Evolutionary conservation across 2,329 filamentous ascomycete species (phyloP).

Genomic region (Zymoseptoria crescenta): DNA sequence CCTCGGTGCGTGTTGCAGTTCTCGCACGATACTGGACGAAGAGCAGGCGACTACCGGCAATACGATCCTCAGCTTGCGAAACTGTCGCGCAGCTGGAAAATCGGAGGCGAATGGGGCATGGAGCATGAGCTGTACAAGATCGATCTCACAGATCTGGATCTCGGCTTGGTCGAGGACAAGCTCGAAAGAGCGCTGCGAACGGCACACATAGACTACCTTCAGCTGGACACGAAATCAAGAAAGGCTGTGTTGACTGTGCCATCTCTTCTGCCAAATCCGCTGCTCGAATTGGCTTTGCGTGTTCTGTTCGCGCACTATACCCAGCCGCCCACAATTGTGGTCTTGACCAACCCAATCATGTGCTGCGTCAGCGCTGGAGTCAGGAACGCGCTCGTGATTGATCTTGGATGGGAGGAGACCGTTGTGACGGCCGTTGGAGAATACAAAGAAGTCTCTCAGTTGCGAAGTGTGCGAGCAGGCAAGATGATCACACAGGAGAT

Average conservation of each 20-base stretch:
- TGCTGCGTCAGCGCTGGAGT: constrained; percentile 70
- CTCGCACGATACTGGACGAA: constrained; percentile 65
- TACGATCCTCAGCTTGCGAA: constrained; percentile 12
- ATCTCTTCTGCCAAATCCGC: constrained; percentile 65
- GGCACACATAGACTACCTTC: constrained; percentile 67
- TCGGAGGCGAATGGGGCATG: constrained; percentile 54
- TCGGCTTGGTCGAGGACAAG: constrained; percentile 77
- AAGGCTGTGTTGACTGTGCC: constrained; percentile 69
- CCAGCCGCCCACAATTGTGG: constrained; percentile 69
- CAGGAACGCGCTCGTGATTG: constrained; percentile 76
- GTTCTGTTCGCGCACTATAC: constrained; percentile 75
- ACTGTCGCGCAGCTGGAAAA: constrained; percentile 28
- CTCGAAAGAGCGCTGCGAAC: constrained; percentile 76
- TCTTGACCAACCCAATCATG: constrained; percentile 71
- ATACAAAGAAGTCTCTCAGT: constrained; percentile 69
- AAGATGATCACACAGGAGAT: constrained; percentile 63
- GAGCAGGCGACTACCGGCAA: constrained; percentile 72
- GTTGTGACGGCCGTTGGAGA: constrained; percentile 81
- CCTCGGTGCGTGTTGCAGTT: constrained; percentile 67
- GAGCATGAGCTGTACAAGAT: constrained; percentile 69
- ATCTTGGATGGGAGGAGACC: constrained; percentile 90
- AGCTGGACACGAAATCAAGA: constrained; percentile 62
- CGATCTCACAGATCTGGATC: constrained; percentile 64
- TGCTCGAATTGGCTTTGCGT: constrained; percentile 68
- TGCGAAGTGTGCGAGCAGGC: constrained; percentile 65